phyloP scores from a whole-genome alignment of 2,329 filamentous ascomycete genomes.

The Hypoxylon sp. region DNA sequence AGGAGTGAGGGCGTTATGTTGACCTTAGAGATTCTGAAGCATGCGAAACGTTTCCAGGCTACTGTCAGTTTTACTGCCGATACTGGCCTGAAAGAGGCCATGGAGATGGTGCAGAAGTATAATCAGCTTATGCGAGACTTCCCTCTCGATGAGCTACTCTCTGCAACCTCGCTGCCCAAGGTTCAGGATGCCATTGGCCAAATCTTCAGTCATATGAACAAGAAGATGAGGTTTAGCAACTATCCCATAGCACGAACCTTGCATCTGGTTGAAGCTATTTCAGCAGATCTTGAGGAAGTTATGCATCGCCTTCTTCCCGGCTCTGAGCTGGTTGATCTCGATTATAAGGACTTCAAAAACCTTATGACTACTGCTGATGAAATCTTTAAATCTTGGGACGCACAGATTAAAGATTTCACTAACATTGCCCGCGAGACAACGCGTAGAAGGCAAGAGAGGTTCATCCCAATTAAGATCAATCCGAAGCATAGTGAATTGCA shows the following conservation, averaged over 20 bases:
- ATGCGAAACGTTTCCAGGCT: slow-evolving; percentile 97
- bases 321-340: slow-evolving; percentile 88
- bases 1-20: slow-evolving; percentile 88
- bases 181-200: slow-evolving; percentile 88
- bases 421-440: slow-evolving; percentile 97
- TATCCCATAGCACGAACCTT: slow-evolving; percentile 94
- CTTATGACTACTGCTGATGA: slow-evolving; percentile 86
- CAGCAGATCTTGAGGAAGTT: slow-evolving; percentile 87
- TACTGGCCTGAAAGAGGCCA: slow-evolving; percentile 94
- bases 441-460: slow-evolving; percentile 93
- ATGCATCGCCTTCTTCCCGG: slow-evolving; percentile 89
- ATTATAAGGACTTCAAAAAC: slow-evolving; percentile 88
- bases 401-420: slow-evolving; percentile 96
- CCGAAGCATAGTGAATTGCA: slow-evolving; percentile 91
- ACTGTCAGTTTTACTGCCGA: slow-evolving; percentile 97
- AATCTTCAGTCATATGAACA: slow-evolving; percentile 96
- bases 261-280: slow-evolving; percentile 96
- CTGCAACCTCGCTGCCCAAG: slow-evolving; percentile 89
- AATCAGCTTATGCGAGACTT: slow-evolving; percentile 99
- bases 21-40: slow-evolving; percentile 93
- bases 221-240: slow-evolving; percentile 95
- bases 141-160: slow-evolving; percentile 92
- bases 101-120: slow-evolving; percentile 97
- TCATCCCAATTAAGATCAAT: slow-evolving; percentile 96
- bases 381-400: slow-evolving; percentile 95